phyloP scores from a whole-genome alignment of 225 moss, liverwort and hornwort species.

The Polytrichum commune region DNA sequence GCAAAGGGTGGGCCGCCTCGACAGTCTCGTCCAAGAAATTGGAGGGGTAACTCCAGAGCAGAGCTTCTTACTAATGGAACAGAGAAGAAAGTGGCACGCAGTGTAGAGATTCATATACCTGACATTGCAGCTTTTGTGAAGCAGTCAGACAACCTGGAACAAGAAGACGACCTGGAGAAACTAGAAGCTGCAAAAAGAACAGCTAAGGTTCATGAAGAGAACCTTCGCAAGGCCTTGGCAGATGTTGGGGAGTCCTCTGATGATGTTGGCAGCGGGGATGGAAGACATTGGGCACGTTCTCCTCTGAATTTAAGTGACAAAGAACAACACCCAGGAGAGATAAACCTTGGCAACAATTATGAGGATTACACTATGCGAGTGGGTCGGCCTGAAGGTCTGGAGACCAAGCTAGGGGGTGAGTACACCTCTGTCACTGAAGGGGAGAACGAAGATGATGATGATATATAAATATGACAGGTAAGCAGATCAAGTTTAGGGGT shows the following conservation, averaged over 20 bases:
- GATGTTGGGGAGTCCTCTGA: constrained; percentile 19
- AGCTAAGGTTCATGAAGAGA: constrained; percentile 10
- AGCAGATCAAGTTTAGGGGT: background rate
- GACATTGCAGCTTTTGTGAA: constrained; percentile 14
- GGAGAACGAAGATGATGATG: background rate
- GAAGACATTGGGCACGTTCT: background rate
- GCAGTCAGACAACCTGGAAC: constrained; percentile 8
- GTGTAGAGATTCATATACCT: constrained; percentile 9
- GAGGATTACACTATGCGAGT: constrained; percentile 1
- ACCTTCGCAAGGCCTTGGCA: constrained; percentile 5
- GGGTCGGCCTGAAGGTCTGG: background rate
- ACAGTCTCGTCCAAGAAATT: background rate
- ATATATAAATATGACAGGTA: background rate
- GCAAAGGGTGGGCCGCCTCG: background rate
- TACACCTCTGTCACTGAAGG: constrained; percentile 1
- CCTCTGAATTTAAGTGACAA: constrained; percentile 2
- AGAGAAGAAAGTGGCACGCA: background rate
- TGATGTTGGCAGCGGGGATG: constrained; percentile 13
- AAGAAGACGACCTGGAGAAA: constrained; percentile 11
- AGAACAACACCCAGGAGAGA: constrained; percentile 3
- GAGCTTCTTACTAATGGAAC: constrained; percentile 7
- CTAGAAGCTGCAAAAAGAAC: constrained; percentile 10
- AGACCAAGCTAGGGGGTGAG: background rate
- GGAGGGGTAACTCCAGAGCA: constrained; percentile 2
- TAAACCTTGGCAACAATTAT: constrained; percentile 1